These are phyloP conservation scores for Trametes versicolor DNA, from an alignment of 1,284 basidiomycete genomes.

Conservation along the genomic window DNA sequence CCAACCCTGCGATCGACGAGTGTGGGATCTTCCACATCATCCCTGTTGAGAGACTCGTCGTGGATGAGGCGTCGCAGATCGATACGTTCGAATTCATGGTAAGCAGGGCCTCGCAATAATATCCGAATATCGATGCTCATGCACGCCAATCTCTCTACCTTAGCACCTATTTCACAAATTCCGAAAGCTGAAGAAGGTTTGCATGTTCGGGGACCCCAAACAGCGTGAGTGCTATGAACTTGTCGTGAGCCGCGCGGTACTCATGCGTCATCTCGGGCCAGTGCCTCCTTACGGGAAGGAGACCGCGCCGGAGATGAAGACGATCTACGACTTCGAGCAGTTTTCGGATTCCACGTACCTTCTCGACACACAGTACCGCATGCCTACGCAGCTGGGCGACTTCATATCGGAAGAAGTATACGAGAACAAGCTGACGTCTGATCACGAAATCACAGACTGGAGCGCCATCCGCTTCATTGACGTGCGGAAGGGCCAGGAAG, in stretches of 20 bases:
- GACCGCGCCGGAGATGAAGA: constrained; percentile 48
- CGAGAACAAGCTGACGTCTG: constrained; percentile 46
- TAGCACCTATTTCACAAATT: constrained; percentile 51
- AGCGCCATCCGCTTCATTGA: constrained; percentile 52
- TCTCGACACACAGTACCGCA: constrained; percentile 58
- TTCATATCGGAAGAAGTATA: constrained; percentile 61
- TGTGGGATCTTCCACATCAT: constrained; percentile 40
- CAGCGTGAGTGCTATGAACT: constrained; percentile 49
- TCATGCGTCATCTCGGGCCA: constrained; percentile 29
- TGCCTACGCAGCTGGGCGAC: constrained; percentile 56
- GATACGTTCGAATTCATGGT: constrained; percentile 40
- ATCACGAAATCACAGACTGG: constrained; percentile 42
- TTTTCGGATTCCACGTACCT: constrained; percentile 48
- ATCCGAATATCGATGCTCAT: neutral
- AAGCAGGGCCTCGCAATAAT: neutral
- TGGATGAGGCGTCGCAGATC: constrained; percentile 63
- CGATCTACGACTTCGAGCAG: constrained; percentile 58
- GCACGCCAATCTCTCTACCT: neutral
- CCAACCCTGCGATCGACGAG: constrained; percentile 44
- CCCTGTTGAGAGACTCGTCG: constrained; percentile 53
- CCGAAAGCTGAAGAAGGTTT: constrained; percentile 44
- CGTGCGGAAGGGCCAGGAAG: constrained; percentile 51
- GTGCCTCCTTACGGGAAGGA: constrained; percentile 61
- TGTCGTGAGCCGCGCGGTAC: no score
- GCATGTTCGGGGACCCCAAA: constrained; percentile 60